Percentiles rank a stretch among this genome's conserved stretches.
Conservation (phyloP, 2,329 filamentous ascomycete species). For the Nannizziopsis arthrosporioides region DNA sequence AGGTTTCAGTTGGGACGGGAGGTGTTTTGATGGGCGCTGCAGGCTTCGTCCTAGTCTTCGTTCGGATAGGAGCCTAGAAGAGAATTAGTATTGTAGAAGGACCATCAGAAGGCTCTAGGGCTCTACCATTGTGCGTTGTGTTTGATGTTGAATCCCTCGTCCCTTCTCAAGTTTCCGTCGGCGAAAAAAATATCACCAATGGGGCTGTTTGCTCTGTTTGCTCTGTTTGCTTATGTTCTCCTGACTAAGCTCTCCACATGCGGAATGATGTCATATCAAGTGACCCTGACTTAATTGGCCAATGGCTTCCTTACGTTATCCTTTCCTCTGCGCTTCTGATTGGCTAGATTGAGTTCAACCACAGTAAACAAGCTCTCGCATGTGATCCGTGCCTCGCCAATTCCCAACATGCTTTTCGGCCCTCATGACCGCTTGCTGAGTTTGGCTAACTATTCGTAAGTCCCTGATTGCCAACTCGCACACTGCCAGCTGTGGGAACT, state of each 20-base stretch:
- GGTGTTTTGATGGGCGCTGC: slow-evolving; percentile 14
- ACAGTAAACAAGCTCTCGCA: too few species aligned
- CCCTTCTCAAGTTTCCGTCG: too few species aligned
- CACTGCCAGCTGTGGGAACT: too few species aligned
- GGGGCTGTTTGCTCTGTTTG: too few species aligned
- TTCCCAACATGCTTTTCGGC: background rate
- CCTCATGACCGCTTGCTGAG: background rate
- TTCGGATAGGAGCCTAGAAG: slow-evolving; percentile 23
- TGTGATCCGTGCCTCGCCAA: too few species aligned
- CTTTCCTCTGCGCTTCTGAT: background rate
- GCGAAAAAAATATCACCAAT: too few species aligned
- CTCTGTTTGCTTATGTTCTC: too few species aligned
- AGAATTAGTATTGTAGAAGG: background rate
- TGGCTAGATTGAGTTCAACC: background rate
- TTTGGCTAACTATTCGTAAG: background rate
- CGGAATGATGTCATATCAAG: too few species aligned
- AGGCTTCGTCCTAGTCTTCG: slow-evolving; percentile 16
- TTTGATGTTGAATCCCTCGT: too few species aligned
- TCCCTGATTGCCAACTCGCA: too few species aligned
- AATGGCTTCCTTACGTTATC: background rate
- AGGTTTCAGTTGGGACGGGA: slow-evolving; percentile 12
- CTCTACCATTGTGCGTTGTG: slow-evolving; percentile 1
- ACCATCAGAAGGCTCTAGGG: background rate
- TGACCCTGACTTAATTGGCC: too few species aligned
- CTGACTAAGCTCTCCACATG: too few species aligned